Evolutionary conservation across 2,329 filamentous ascomycete species (phyloP), one percentile per base, ranked within the genome.

Genomic region (Colletotrichum aenigma): DNA sequence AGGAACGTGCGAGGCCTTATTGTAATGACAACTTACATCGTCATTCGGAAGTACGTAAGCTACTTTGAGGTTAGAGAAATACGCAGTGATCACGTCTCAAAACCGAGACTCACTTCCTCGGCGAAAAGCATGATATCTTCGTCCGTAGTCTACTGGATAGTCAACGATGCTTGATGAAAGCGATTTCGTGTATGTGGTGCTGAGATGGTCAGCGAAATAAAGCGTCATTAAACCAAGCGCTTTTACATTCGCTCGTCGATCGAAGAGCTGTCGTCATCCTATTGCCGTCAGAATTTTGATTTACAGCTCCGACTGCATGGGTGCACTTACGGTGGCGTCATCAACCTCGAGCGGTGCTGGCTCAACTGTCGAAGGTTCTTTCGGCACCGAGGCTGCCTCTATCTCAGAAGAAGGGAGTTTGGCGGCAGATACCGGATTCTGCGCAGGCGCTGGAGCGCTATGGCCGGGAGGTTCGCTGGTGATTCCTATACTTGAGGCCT

Each of bases 371-470:
- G 24, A 15, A 6, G 4, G 5, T n/a, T 55, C n/a, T 5, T 55
- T 24, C n/a, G 1, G 48, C 21, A 24, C 48, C 13, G 48, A 4
- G 0, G n/a, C 2, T 24, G n/a, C 1, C 1, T 5, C 21, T 24
- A 4, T 55, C 1, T 15, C 26, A 0, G 55, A 8, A 58, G 12
- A 15, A 58, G 24, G 12, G n/a, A 0, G 4, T 0, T 21, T 4
- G 7, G 52, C 24, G 0, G 52, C 52, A 0, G 52, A 13, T 1
- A 3, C 21, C n/a, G 1, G 52, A 2, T 38, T 38, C 0, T 5
- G 36, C 15, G 21, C n/a, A 1, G 52, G 24, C 15, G 24, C 15
- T 0, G 48, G 9, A n/a, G 48, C 48, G 1, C 18, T 13, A 13
- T 24, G 48, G 10, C 48, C 4, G 24, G 26, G 18, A 28, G 26